phyloP scores from a whole-genome alignment of 1,139 yeast genomes.

The Eremothecium gossypii region DNA sequence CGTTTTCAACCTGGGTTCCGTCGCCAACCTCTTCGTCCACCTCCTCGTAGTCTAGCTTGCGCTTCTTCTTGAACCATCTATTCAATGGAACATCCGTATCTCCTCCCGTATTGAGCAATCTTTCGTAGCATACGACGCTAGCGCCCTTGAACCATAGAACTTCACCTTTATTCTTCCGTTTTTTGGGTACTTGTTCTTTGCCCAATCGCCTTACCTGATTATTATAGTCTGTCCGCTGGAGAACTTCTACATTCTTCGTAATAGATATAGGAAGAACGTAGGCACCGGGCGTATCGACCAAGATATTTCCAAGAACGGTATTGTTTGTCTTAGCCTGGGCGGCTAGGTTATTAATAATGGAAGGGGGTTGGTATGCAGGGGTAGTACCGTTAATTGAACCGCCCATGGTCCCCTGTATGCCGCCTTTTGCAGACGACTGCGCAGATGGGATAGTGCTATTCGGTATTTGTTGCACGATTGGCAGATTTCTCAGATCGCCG shows the following conservation, averaged over 20 bases:
- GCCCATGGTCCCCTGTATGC: slow-evolving; percentile 18
- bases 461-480: slow-evolving; percentile 3
- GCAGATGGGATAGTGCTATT: slow-evolving; percentile 2
- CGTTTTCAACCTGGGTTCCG: slow-evolving; percentile 8
- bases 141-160: slow-evolving; percentile 78
- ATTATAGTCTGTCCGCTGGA: slow-evolving; percentile 23
- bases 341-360: slow-evolving; percentile 19
- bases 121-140: slow-evolving; percentile 49
- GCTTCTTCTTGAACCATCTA: slow-evolving; percentile 18
- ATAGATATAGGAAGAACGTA: slow-evolving; percentile 23
- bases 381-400: slow-evolving; percentile 19
- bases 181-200: slow-evolving; percentile 23
- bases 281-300: slow-evolving; percentile 24
- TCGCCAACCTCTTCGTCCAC: slow-evolving; percentile 17
- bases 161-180: slow-evolving; percentile 34
- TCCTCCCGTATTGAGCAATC: slow-evolving; percentile 32
- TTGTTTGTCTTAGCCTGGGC: slow-evolving; percentile 22
- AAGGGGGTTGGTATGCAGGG: slow-evolving; percentile 23
- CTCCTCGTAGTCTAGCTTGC: slow-evolving; percentile 18
- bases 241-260: slow-evolving; percentile 19
- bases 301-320: slow-evolving; percentile 15
- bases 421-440: slow-evolving; percentile 6
- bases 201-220: slow-evolving; percentile 26
- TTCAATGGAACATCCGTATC: slow-evolving; percentile 17
- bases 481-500: slow-evolving; percentile 1